A percentile compares a stretch with the other conserved stretches of the same genome.
phyloP scores from a whole-genome alignment of 441 rosid genomes.

The Arabidopsis lyrata region DNA sequence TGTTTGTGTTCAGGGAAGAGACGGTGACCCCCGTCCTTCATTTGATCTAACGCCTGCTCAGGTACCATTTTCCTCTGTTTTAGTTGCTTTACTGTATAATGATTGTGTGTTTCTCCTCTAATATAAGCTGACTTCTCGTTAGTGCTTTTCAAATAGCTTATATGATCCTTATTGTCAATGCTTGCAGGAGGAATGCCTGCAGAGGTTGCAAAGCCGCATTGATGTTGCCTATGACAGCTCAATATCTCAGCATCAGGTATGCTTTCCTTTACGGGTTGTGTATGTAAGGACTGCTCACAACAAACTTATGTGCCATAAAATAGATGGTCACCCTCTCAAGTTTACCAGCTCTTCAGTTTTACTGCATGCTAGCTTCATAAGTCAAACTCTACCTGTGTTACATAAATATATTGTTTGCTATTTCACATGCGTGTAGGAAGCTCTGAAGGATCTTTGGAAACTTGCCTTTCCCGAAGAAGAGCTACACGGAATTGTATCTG shows the following conservation, averaged over 20 bases:
- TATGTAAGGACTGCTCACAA: slow-evolving; percentile 6
- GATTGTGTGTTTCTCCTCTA: slow-evolving; percentile 18
- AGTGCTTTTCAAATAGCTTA: neutral
- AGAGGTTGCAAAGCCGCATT: slow-evolving; percentile 77
- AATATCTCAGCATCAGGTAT: slow-evolving; percentile 83
- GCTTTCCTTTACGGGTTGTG: slow-evolving; percentile 3
- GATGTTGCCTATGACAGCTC: slow-evolving; percentile 93
- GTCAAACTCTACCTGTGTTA: slow-evolving; percentile 5
- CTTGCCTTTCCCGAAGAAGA: slow-evolving; percentile 88
- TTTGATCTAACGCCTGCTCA: slow-evolving; percentile 94
- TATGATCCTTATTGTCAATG: slow-evolving; percentile 10
- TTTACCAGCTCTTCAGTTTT: slow-evolving; percentile 1
- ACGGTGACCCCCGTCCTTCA: slow-evolving; percentile 79
- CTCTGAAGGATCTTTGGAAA: slow-evolving; percentile 81
- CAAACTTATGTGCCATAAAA: neutral
- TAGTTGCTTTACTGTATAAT: neutral
- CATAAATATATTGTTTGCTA: slow-evolving; percentile 13
- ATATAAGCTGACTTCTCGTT: slow-evolving; percentile 1
- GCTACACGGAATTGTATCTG: slow-evolving; percentile 75
- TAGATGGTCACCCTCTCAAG: neutral
- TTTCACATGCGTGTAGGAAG: slow-evolving; percentile 55
- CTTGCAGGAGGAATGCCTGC: slow-evolving; percentile 88
- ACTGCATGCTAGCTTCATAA: slow-evolving; percentile 7
- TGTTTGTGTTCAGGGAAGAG: slow-evolving; percentile 94
- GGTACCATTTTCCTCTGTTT: slow-evolving; percentile 48